Percentiles rank a stretch among this genome's conserved stretches.
Evolutionary conservation across 2,329 filamentous ascomycete genomes (phyloP).

Genomic region (Botryotinia calthae): DNA sequence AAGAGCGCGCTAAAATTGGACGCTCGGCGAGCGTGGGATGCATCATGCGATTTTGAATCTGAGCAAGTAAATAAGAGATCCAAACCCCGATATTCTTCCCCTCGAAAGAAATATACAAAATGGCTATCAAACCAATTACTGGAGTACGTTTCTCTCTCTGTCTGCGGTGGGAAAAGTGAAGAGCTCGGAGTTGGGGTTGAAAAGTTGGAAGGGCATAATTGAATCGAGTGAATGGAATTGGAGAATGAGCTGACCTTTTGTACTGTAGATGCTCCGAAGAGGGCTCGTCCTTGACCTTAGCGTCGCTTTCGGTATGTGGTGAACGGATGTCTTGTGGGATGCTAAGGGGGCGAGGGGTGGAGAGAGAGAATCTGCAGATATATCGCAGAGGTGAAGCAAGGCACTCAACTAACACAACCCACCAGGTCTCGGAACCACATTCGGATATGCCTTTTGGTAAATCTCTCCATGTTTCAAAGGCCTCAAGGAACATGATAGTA

Average conservation of each 20-base stretch:
- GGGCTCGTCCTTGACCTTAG: constrained; percentile 57
- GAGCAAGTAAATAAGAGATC: constrained; percentile 30
- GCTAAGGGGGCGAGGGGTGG: not conserved
- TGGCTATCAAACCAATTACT: constrained; percentile 41
- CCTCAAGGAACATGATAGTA: not conserved
- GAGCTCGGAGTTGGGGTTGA: not conserved
- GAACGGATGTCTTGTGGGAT: not conserved
- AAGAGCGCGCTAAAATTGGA: constrained; percentile 5
- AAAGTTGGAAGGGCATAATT: not conserved
- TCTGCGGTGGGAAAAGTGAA: not conserved
- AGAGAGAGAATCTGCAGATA: not conserved
- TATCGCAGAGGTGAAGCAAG: constrained; percentile 15
- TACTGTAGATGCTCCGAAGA: constrained; percentile 54
- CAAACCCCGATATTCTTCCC: constrained; percentile 33
- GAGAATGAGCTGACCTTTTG: constrained; percentile 34
- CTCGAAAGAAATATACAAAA: constrained; percentile 32
- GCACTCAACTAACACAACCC: constrained; percentile 13
- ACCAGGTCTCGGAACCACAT: constrained; percentile 52
- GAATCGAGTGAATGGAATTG: constrained; percentile 21
- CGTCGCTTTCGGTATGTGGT: constrained; percentile 52
- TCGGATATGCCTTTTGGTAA: constrained; percentile 57
- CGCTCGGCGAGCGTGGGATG: constrained; percentile 13
- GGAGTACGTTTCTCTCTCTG: constrained; percentile 35
- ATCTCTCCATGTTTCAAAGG: constrained; percentile 22
- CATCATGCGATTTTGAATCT: constrained; percentile 31